phyloP scores from a whole-genome alignment of 1,284 basidiomycete species.

The Cryptococcus hybrid region DNA sequence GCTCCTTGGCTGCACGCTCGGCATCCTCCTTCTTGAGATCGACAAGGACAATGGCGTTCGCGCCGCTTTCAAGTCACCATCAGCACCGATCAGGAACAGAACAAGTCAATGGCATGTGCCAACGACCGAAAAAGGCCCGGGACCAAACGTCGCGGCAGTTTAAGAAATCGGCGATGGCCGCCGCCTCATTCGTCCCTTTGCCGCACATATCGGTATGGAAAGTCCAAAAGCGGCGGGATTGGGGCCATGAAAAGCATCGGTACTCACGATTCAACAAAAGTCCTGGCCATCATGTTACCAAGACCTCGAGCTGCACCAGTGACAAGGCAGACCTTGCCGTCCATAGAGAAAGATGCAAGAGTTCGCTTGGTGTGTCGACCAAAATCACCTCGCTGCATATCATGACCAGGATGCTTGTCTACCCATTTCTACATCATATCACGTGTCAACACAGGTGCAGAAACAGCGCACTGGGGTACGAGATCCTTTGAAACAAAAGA shows the following conservation, averaged over 20 bases:
- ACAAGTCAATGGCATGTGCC: not conserved
- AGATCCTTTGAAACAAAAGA: too few species aligned
- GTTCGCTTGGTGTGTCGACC: constrained; percentile 46
- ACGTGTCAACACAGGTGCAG: not conserved
- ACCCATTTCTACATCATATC: constrained; percentile 14
- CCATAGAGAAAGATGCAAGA: constrained; percentile 43
- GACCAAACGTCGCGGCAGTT: too few species aligned
- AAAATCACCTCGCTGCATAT: constrained; percentile 33
- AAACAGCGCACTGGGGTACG: not conserved
- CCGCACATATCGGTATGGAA: not conserved
- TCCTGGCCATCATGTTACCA: constrained; percentile 83
- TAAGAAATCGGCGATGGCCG: too few species aligned
- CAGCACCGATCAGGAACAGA: not conserved
- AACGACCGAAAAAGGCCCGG: too few species aligned
- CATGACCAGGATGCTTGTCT: constrained; percentile 39
- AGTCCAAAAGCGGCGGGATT: not conserved
- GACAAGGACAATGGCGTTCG: constrained; percentile 75
- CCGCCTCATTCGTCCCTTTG: not conserved
- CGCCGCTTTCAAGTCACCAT: constrained; percentile 59
- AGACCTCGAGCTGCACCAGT: constrained; percentile 93
- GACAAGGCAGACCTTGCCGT: constrained; percentile 76
- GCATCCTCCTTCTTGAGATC: constrained; percentile 78
- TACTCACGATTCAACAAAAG: constrained; percentile 78
- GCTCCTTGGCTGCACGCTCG: constrained; percentile 68
- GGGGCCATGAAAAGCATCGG: too few species aligned